A percentile compares a stretch with the other conserved stretches of the same genome.
These are phyloP conservation scores for Grammothele lineata DNA, from an alignment of 768 basidiomycete genomes.

Conservation along the genomic window DNA sequence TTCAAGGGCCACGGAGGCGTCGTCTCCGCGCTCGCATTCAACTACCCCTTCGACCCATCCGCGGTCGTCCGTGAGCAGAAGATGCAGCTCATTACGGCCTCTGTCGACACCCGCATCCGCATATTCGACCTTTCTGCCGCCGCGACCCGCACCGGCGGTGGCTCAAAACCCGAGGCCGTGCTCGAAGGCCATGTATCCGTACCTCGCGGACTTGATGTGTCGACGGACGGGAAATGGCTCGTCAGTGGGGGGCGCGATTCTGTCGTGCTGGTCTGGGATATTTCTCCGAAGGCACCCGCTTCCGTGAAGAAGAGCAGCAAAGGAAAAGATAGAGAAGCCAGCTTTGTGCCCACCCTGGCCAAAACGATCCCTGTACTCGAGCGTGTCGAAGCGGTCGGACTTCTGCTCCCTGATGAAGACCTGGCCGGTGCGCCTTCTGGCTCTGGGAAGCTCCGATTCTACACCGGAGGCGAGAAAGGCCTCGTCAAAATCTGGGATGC, in stretches of 20 bases:
- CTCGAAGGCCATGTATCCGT: constrained; percentile 96
- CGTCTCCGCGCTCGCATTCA: constrained; percentile 85
- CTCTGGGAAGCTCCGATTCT: constrained; percentile 55
- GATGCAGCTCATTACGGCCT: constrained; percentile 86
- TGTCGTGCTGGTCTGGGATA: constrained; percentile 91
- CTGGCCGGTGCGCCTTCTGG: constrained; percentile 39
- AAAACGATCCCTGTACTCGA: constrained; percentile 84
- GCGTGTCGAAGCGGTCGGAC: constrained; percentile 81
- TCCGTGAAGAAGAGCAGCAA: constrained; percentile 29
- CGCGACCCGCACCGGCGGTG: constrained; percentile 50
- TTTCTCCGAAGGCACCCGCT: constrained; percentile 31
- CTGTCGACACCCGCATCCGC: constrained; percentile 88
- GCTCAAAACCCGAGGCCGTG: constrained; percentile 67
- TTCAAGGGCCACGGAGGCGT: constrained; percentile 98
- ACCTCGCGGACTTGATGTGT: constrained; percentile 84
- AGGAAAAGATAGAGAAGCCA: constrained; percentile 45
- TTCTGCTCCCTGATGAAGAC: constrained; percentile 51
- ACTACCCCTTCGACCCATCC: constrained; percentile 63
- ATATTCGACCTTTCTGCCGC: constrained; percentile 80
- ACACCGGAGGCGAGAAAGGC: constrained; percentile 91
- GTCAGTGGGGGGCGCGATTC: constrained; percentile 91
- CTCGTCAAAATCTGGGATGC: constrained; percentile 83
- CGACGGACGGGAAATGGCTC: constrained; percentile 82
- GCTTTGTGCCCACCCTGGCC: constrained; percentile 51
- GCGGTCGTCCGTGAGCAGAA: constrained; percentile 38